Base-by-base conservation (phyloP, 768 basidiomycete species). In the Albatrellus ellisii region DNA sequence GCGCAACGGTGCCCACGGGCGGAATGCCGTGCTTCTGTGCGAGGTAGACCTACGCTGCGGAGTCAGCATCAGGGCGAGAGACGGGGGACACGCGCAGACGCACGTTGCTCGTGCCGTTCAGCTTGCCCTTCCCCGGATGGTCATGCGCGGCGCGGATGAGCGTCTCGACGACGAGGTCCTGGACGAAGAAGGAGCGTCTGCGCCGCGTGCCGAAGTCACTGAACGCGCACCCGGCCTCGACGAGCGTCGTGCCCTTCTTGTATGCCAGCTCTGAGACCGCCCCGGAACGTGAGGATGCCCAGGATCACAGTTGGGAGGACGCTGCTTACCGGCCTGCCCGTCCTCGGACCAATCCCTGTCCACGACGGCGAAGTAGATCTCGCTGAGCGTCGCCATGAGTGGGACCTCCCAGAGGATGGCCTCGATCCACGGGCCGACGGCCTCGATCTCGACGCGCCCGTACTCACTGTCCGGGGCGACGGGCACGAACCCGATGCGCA, bases 351-450 rank as follows among this genome's bases (percentile, higher is more conserved):
- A 99, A 52, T 92, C 80, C 1, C 68, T 81, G 51, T 73, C 72
- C 27, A 75, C 79, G 14, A 70, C 68, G 15, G 62, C 68, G 62
- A 94, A 99, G 62, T 88, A 94, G 15, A 77, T 75, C 58, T 99
- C 90, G 53, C 86, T 89, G 39, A 99, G 65, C 48, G 77, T 77
- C 11, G 90, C 79, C 89, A 98, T 91, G 39, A 98, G 64, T 1
- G 90, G 92, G 1, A 97, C 90, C 62, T 98, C 95, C 79, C 94
- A 99, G 21, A 95, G 64, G 44, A 98, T 94, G 6, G 85, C 72
- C 49, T 91, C 86, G 0, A 62, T 61, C 89, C 89, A 92, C 4
- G 68, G 69, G 6, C 88, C 91, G 22, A 54, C 54, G 4, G 75
- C 72, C 47, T 78, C 75, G 41, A 99, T 82, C 51, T 87, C 75